Percentiles rank a stretch among this genome's conserved stretches.
Evolutionary conservation across 1,284 basidiomycete species (phyloP).

Genomic region (Malassezia slooffiae): DNA sequence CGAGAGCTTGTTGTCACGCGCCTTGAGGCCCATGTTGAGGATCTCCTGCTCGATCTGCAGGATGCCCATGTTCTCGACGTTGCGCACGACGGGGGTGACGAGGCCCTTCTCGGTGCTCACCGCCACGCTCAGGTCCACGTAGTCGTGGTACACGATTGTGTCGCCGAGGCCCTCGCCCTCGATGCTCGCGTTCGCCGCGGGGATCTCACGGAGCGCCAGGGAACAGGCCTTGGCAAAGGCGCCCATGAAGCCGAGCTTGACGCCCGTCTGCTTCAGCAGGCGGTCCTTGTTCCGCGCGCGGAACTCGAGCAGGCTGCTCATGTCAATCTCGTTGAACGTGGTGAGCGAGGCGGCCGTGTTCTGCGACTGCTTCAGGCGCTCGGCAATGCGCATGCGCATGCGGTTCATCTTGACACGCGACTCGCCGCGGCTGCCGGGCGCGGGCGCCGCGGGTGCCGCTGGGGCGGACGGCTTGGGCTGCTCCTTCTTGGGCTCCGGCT

Average conservation of each 20-base stretch:
- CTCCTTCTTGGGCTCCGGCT: slow-evolving; percentile 19
- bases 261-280: slow-evolving; percentile 79
- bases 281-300: slow-evolving; percentile 90
- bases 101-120: slow-evolving; percentile 95
- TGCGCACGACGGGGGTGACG: slow-evolving; percentile 89
- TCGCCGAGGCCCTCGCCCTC: slow-evolving; percentile 59
- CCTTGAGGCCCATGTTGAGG: slow-evolving; percentile 80
- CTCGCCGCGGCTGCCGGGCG: slow-evolving; percentile 57
- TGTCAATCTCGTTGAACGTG: slow-evolving; percentile 99
- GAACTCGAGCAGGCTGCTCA: slow-evolving; percentile 89
- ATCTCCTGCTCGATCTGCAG: slow-evolving; percentile 89
- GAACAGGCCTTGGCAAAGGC: slow-evolving; percentile 82
- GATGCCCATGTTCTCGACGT: slow-evolving; percentile 75
- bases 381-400: slow-evolving; percentile 92
- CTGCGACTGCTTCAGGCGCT: slow-evolving; percentile 95
- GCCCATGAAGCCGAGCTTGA: slow-evolving; percentile 98
- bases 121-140: slow-evolving; percentile 58
- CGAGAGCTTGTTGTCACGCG: slow-evolving; percentile 82
- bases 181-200: slow-evolving; percentile 86
- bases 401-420: slow-evolving; percentile 58
- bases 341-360: slow-evolving; percentile 93
- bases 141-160: slow-evolving; percentile 90
- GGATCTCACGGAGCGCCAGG: slow-evolving; percentile 82
- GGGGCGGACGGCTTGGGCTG: slow-evolving; percentile 30
- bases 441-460: slow-evolving; percentile 18